phyloP scores from a whole-genome alignment of 805 yeast genomes.

The Schizosaccharomyces osmophilus region DNA sequence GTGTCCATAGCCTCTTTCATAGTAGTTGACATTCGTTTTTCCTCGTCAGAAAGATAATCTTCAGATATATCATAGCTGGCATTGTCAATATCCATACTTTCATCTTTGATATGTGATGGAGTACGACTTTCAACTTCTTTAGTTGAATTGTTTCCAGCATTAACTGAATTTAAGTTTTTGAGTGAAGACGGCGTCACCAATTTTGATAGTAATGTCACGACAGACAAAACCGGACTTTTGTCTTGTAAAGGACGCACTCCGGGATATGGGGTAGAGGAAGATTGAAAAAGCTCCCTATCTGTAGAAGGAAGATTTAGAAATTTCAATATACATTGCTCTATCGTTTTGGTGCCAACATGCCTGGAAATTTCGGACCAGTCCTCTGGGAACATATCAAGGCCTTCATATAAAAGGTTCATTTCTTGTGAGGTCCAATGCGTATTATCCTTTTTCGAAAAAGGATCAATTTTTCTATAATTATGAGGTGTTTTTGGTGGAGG shows the following conservation, averaged over 20 bases:
- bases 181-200: constrained; percentile 26
- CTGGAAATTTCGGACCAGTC: constrained; percentile 79
- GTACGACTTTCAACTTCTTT: neutral
- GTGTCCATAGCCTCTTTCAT: neutral
- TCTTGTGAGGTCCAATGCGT: constrained; percentile 74
- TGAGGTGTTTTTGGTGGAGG: constrained; percentile 30
- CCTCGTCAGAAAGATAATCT: neutral
- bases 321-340: constrained; percentile 67
- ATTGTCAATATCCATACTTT: neutral
- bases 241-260: constrained; percentile 18
- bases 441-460: constrained; percentile 7
- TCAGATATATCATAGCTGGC: neutral
- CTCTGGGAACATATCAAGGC: constrained; percentile 72
- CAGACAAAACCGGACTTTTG: constrained; percentile 83
- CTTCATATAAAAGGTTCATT: constrained; percentile 60
- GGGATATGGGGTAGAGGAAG: neutral
- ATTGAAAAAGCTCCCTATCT: constrained; percentile 20
- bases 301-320: constrained; percentile 88
- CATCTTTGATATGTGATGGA: neutral
- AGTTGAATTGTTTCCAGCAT: neutral
- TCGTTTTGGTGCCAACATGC: constrained; percentile 60
- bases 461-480: constrained; percentile 49
- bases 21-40: neutral
- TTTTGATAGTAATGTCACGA: constrained; percentile 68
- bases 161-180: neutral